These are phyloP conservation scores for Metschnikowia sp. DNA, from an alignment of 805 yeast genomes.

Conservation along the genomic window DNA sequence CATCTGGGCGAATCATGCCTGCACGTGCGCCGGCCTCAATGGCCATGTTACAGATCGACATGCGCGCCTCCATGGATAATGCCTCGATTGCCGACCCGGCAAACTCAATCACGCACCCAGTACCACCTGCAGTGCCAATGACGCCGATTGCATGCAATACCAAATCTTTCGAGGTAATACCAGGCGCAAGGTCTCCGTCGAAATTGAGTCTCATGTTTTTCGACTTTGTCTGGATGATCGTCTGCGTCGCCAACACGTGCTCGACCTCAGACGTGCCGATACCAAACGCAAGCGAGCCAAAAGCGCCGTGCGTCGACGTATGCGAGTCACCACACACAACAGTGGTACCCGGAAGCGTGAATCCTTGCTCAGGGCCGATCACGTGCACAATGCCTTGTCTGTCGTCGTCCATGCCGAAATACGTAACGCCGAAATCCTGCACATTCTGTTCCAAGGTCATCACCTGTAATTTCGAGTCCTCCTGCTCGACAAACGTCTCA, in stretches of 20 bases:
- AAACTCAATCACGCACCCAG: slow-evolving; percentile 94
- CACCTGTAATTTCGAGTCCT: slow-evolving; percentile 90
- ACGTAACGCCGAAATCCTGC: slow-evolving; percentile 82
- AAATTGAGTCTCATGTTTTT: slow-evolving; percentile 91
- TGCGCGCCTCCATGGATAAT: slow-evolving; percentile 94
- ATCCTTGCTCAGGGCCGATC: slow-evolving; percentile 99
- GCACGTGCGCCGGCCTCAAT: slow-evolving; percentile 99
- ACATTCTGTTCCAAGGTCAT: slow-evolving; percentile 91
- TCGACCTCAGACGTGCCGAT: slow-evolving; percentile 99
- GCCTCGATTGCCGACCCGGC: slow-evolving; percentile 92
- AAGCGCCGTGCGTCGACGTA: slow-evolving; percentile 98
- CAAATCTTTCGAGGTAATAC: slow-evolving; percentile 94
- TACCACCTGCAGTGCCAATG: slow-evolving; percentile 99
- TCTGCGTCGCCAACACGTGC: slow-evolving; percentile 97
- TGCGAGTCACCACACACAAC: slow-evolving; percentile 99
- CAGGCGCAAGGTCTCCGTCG: slow-evolving; percentile 79
- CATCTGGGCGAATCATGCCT: slow-evolving; percentile 97
- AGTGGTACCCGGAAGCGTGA: slow-evolving; percentile 96
- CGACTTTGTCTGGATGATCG: slow-evolving; percentile 89
- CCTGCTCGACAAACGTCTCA: slow-evolving; percentile 79
- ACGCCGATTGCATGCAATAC: slow-evolving; percentile 92
- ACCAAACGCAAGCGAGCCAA: slow-evolving; percentile 96
- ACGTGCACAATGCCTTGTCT: slow-evolving; percentile 99
- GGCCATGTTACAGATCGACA: slow-evolving; percentile 99
- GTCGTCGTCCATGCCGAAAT: slow-evolving; percentile 89